These are phyloP conservation scores for Ophiostoma fasciatum DNA, from an alignment of 2,329 filamentous ascomycete species.

Conservation along the genomic window DNA sequence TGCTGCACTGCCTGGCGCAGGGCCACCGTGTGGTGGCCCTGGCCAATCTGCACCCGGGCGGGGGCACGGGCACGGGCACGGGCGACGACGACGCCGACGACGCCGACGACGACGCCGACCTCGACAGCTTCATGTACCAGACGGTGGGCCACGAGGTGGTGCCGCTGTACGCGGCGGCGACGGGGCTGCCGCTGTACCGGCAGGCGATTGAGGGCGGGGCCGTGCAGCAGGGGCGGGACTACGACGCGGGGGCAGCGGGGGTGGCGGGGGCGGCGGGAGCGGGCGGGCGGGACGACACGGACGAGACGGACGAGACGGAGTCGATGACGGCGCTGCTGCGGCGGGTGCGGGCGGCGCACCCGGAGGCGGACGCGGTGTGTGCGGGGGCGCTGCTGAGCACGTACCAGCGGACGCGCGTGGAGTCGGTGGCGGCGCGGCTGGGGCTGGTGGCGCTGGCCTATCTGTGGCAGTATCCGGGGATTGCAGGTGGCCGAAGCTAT, in stretches of 20 bases:
- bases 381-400: slow-evolving; percentile 88
- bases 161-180: slow-evolving; percentile 66
- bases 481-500: slow-evolving; percentile 6
- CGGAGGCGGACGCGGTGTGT: slow-evolving; percentile 71
- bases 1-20: slow-evolving; percentile 77
- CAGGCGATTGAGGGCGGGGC: slow-evolving; percentile 59
- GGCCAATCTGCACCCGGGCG: slow-evolving; percentile 64
- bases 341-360: slow-evolving; percentile 48
- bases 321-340: slow-evolving; percentile 64
- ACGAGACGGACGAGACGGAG: slow-evolving; percentile 63
- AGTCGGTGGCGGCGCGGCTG: slow-evolving; percentile 77
- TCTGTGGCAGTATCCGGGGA: slow-evolving; percentile 77
- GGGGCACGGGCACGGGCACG: background rate
- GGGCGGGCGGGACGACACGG: slow-evolving; percentile 9
- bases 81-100: slow-evolving; percentile 13
- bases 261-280: slow-evolving; percentile 54
- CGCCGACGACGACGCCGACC: slow-evolving; percentile 41
- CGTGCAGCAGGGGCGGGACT: slow-evolving; percentile 57
- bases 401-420: slow-evolving; percentile 91
- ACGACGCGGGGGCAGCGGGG: slow-evolving; percentile 47
- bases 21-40: slow-evolving; percentile 77
- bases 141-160: slow-evolving; percentile 83
- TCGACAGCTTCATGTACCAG: slow-evolving; percentile 99
- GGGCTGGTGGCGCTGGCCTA: slow-evolving; percentile 71
- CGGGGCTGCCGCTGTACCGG: slow-evolving; percentile 73